phyloP scores from a whole-genome alignment of 805 yeast genomes.

The Kodamaea kaohsiungensis region DNA sequence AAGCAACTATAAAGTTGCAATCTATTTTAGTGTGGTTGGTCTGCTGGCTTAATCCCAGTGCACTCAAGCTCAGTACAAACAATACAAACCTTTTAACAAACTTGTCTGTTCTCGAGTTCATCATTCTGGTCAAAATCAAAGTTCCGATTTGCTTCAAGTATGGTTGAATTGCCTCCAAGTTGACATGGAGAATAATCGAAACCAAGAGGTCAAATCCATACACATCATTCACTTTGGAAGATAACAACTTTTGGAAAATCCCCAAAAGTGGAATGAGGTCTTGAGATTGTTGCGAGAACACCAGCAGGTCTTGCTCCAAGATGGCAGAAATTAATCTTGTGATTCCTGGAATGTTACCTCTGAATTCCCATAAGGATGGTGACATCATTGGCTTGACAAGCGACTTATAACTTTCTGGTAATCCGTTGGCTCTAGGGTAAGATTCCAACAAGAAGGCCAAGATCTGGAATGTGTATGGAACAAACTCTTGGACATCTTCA shows the following conservation, averaged over 20 bases:
- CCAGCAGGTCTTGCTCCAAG: conserved; percentile 46
- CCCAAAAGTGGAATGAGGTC: conserved; percentile 80
- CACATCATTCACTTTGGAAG: conserved; percentile 78
- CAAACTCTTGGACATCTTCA: conserved; percentile 89
- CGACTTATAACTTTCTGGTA: conserved; percentile 67
- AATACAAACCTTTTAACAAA: conserved; percentile 70
- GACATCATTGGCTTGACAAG: conserved; percentile 80
- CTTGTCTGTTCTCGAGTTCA: conserved; percentile 78
- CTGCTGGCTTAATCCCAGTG: neutral
- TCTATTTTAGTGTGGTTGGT: conserved; percentile 12
- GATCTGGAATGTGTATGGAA: conserved; percentile 92
- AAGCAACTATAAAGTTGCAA: conserved; percentile 53
- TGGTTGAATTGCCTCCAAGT: conserved; percentile 48
- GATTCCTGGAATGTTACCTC: conserved; percentile 92
- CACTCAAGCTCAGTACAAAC: conserved; percentile 45
- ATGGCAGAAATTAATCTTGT: conserved; percentile 77
- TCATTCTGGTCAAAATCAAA: conserved; percentile 76
- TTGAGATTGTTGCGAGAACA: conserved; percentile 34
- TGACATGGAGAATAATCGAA: conserved; percentile 59
- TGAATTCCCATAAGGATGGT: conserved; percentile 91
- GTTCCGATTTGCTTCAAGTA: conserved; percentile 73
- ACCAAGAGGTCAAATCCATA: conserved; percentile 86
- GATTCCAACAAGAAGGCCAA: conserved; percentile 73
- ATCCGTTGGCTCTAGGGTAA: conserved; percentile 45
- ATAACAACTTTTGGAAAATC: conserved; percentile 90